Base-by-base conservation (phyloP, 2,329 filamentous ascomycete species). In the Neopestalotiopsis sp. region DNA sequence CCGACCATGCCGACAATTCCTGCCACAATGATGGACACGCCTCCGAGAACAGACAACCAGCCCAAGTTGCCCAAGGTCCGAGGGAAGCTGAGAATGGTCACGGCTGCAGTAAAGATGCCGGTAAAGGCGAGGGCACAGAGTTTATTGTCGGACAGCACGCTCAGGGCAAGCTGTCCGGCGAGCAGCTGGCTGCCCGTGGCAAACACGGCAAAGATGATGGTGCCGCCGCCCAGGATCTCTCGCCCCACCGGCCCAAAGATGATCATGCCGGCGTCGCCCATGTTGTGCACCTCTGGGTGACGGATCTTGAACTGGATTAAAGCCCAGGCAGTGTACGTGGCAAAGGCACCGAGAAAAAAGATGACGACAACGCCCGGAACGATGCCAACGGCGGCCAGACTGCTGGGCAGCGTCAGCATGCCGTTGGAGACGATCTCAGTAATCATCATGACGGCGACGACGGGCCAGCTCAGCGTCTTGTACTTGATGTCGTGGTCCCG, bases 221-320 rank as follows among this genome's bases (percentile, higher is more conserved):
- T 87, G 3, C 85, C 85, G 20, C 77, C 80, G 38, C 80, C 81
- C 49, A 88, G 79, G 13, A 87, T 70, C 71, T 86, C 86, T 30
- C 85, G 81, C 0, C 87, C 86, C 4, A 84, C 69, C 1, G 81
- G 83, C 2, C 88, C 87, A 67, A 88, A 87, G 24, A 89, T 79
- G 66, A 88, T 83, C 57, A 77, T 77, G 17, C 87, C 87, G 0
- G 85, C 86, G 70, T 89, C 87, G 57, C 87, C 86, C 78, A 89
- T 88, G 65, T 84, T 84, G 72, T 89, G 88, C 3, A 89, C 86
- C 82, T 87, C 81, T 1, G 84, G 83, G 72, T 88, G 86, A 14
- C 80, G 78, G 40, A 87, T 71, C 73, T 89, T 89, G 78, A 89
- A 89, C 68, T 84, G 74, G 42, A 86, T 83, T 9, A 86, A 78